Base-by-base conservation (phyloP, 345 rosid genomes). In the Eucalyptus cloeziana region DNA sequence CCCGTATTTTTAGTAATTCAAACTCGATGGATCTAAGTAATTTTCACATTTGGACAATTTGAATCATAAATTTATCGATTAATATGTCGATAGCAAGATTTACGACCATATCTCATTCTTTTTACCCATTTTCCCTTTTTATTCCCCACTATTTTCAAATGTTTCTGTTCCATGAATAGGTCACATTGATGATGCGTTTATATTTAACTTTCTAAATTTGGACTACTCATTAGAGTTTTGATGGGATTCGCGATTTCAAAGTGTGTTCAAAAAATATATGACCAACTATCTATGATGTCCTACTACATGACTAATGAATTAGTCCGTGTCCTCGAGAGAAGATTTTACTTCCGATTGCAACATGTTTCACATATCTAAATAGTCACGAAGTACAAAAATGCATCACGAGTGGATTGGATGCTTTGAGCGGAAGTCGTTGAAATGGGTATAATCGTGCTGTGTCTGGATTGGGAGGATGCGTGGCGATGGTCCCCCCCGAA, bases 71-170 rank as follows among this genome's bases (percentile, higher is more conserved):
- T 17, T 33, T 33, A 69, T 69, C 5, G 0, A 14, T 64, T 14
- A n/a, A n/a, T 0, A 7, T 0, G 0, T 15, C n/a, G 0, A n/a
- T 16, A 15, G 3, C 0, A 10, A 64, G 21, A 14, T n/a, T 64
- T 64, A 4, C 15, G 10, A 64, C 0, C 2, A 0, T n/a, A 64
- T 64, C 40, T 64, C 5, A 0, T n/a, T 7, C 0, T 1, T n/a
- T 4, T n/a, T n/a, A n/a, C 76, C 10, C 5, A 3, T 15, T 14
- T 64, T 2, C 1, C 19, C 10, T 2, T 27, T 60, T 60, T 60
- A 52, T 52, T 27, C 16, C 8, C 31, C 31, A 12, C 15, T 3
- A 3, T 27, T 60, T 60, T 60, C 33, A 27, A 60, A 60, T 12
- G 13, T 1, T 33, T 67, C 0, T 16, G 5, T 16, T 67, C 31